A percentile compares a stretch with the other conserved stretches of the same genome.
Evolutionary conservation across 345 rosid species (phyloP).

Genomic region (Draba incana): DNA sequence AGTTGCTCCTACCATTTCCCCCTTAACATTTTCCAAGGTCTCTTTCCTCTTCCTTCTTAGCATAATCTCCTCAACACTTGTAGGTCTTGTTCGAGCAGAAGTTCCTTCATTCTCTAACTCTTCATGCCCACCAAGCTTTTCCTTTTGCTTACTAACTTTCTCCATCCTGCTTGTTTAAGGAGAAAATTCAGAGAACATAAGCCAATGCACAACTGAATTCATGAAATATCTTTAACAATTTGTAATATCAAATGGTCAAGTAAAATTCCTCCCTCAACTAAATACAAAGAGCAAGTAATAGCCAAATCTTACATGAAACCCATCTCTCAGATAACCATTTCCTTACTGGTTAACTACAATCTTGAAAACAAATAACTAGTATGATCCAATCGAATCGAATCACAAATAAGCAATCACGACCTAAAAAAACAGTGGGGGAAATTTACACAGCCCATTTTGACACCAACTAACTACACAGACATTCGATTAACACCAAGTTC

Average conservation of each 20-base stretch:
- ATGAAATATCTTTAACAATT: not conserved
- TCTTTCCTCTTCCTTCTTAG: constrained; percentile 60
- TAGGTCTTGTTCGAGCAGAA: constrained; percentile 91
- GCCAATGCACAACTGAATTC: constrained; percentile 1
- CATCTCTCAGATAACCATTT: not conserved
- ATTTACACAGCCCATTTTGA: constrained; percentile 17
- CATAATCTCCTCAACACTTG: constrained; percentile 80
- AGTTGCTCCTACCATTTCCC: constrained; percentile 34
- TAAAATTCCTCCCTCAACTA: not conserved
- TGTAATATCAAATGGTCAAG: not conserved
- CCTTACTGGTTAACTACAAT: not conserved
- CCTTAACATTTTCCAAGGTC: constrained; percentile 47
- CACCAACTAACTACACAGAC: constrained; percentile 11
- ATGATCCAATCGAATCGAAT: constrained; percentile 26
- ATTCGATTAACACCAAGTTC: constrained; percentile 28
- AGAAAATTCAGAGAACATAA: not conserved
- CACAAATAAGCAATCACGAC: constrained; percentile 24
- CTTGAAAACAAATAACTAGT: not conserved
- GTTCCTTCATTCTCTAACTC: constrained; percentile 51
- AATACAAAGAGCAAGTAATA: not conserved
- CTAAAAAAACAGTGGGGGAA: constrained; percentile 2
- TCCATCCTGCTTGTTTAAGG: constrained; percentile 52
- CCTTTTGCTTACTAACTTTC: constrained; percentile 49
- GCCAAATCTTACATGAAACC: not conserved
- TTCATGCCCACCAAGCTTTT: constrained; percentile 45